Evolutionary conservation across 306 rosid genomes (phyloP).

Genomic region (Prosopis cineraria): DNA sequence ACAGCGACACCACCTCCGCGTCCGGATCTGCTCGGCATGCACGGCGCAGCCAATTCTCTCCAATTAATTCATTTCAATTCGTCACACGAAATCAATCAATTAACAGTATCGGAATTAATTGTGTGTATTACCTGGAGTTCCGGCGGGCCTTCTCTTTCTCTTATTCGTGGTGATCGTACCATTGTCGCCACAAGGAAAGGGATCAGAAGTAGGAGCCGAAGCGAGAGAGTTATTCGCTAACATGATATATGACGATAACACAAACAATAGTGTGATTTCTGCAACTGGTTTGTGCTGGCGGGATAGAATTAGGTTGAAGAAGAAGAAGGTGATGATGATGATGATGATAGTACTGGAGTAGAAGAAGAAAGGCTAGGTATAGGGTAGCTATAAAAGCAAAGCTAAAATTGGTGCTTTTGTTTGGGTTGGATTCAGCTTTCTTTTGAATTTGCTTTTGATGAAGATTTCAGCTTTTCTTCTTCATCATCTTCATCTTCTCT

Average conservation of each 20-base stretch:
- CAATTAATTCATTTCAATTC: not conserved
- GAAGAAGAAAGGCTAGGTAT: not conserved
- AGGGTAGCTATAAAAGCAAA: not conserved
- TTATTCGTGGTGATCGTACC: slow-evolving; percentile 52
- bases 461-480: slow-evolving; percentile 54
- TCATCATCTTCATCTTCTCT: slow-evolving; percentile 17
- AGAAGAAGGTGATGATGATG: not conserved
- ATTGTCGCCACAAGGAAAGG: slow-evolving; percentile 61
- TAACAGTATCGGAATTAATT: not conserved
- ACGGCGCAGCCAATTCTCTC: not conserved
- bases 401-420: not conserved
- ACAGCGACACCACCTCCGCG: slow-evolving; percentile 96
- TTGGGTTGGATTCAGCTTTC: not conserved
- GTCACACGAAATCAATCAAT: not conserved
- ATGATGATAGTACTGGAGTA: not conserved
- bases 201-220: slow-evolving; percentile 65
- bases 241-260: slow-evolving; percentile 37
- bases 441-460: slow-evolving; percentile 28
- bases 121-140: slow-evolving; percentile 77
- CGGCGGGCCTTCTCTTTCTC: slow-evolving; percentile 94
- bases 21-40: slow-evolving; percentile 85
- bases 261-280: not conserved
- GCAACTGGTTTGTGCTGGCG: not conserved
- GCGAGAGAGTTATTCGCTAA: slow-evolving; percentile 67
- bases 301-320: not conserved